Evolutionary conservation across 1,284 basidiomycete genomes (phyloP).

Genomic region (Tylopilus sp.): DNA sequence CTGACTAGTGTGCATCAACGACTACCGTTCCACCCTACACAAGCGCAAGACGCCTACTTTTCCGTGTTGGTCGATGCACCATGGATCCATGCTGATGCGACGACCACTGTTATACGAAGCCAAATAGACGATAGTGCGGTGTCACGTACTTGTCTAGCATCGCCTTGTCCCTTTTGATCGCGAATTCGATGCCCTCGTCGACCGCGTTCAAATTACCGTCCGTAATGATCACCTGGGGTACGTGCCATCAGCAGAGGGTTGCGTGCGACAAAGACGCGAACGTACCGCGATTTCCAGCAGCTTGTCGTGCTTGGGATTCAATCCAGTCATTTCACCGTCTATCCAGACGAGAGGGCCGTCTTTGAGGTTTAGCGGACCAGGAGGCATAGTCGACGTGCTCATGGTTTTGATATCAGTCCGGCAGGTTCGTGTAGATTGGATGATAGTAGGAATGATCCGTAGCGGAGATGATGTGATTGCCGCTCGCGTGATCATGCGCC

Average conservation of each 20-base stretch:
- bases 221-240: slow-evolving; percentile 78
- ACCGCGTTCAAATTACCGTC: slow-evolving; percentile 81
- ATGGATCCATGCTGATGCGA: slow-evolving; percentile 73
- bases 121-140: not conserved
- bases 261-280: not conserved
- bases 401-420: slow-evolving; percentile 17
- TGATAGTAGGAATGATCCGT: not conserved
- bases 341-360: slow-evolving; percentile 88
- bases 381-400: slow-evolving; percentile 2
- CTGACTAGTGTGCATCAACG: slow-evolving; percentile 62
- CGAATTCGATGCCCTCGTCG: slow-evolving; percentile 79
- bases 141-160: slow-evolving; percentile 68
- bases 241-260: too few relatives aligned
- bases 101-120: not conserved
- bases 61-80: slow-evolving; percentile 82
- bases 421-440: not conserved
- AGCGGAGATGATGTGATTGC: not conserved
- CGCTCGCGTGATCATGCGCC: not conserved
- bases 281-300: slow-evolving; percentile 81
- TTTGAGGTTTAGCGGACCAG: slow-evolving; percentile 52
- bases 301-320: slow-evolving; percentile 72
- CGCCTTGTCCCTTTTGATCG: slow-evolving; percentile 73
- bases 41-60: slow-evolving; percentile 49
- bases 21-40: not conserved
- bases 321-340: slow-evolving; percentile 90